Conservation (phyloP, 1,139 yeast genomes). For the Taiozyma sp. region DNA sequence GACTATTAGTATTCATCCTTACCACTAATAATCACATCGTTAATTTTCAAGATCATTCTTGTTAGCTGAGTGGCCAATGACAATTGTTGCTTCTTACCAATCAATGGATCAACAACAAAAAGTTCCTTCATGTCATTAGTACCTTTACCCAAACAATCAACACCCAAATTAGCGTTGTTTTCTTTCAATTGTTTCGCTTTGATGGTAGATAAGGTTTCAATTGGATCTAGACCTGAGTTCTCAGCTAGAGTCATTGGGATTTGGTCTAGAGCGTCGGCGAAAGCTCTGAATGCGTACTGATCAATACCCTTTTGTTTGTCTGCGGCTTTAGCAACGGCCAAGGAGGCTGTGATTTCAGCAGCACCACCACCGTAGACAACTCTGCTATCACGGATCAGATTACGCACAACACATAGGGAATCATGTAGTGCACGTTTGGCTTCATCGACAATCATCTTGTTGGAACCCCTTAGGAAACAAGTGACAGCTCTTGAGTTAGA, state of each 20-base stretch:
- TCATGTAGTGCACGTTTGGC: constrained; percentile 96
- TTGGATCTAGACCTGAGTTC: constrained; percentile 92
- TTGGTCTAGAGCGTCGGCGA: constrained; percentile 83
- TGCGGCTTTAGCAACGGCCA: constrained; percentile 89
- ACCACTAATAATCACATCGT: constrained; percentile 91
- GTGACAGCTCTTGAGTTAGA: constrained; percentile 90
- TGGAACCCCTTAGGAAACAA: constrained; percentile 90
- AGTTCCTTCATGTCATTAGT: constrained; percentile 88
- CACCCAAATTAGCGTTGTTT: constrained; percentile 71
- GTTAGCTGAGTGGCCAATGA: constrained; percentile 94
- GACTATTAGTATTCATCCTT: constrained; percentile 59
- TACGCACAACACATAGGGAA: constrained; percentile 95
- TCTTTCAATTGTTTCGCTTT: constrained; percentile 84
- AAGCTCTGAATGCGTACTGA: constrained; percentile 96
- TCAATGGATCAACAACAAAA: constrained; percentile 94
- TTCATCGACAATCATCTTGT: constrained; percentile 97
- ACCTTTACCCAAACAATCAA: constrained; percentile 88
- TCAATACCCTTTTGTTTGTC: constrained; percentile 93
- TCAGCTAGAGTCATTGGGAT: constrained; percentile 96
- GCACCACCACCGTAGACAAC: constrained; percentile 99
- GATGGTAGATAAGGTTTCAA: constrained; percentile 78
- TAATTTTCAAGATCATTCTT: constrained; percentile 95
- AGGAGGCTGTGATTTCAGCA: constrained; percentile 89
- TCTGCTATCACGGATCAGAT: constrained; percentile 85
- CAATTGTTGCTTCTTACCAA: constrained; percentile 95